phyloP scores from a whole-genome alignment of 2,329 filamentous ascomycete species.

The Aphanocladium album region DNA sequence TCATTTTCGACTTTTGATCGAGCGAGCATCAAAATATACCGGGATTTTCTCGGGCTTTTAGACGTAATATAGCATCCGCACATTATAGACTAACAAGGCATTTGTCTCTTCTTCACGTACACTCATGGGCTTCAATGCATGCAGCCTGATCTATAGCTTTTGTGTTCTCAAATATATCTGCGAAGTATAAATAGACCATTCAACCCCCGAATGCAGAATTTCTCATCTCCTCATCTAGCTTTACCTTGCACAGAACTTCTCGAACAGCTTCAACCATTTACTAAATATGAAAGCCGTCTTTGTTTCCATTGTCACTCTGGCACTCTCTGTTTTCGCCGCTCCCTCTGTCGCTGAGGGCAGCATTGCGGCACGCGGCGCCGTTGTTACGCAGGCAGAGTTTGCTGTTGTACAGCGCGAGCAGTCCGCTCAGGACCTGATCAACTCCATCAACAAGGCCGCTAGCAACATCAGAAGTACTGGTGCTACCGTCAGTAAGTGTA shows the following conservation, averaged over 20 bases:
- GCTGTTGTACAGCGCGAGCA: not conserved
- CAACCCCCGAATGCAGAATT: not conserved
- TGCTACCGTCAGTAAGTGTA: not conserved
- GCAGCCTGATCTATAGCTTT: not conserved
- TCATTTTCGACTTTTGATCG: not conserved
- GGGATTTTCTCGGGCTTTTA: not conserved
- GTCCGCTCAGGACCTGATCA: not conserved
- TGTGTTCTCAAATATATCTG: not conserved
- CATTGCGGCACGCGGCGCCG: not conserved
- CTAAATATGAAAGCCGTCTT: conserved; percentile 2
- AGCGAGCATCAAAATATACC: not conserved
- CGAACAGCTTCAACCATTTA: not conserved
- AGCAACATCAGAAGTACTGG: not conserved
- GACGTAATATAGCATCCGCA: not conserved
- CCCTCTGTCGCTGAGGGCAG: not conserved
- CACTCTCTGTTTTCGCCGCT: not conserved
- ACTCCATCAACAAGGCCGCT: not conserved
- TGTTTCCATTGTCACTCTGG: not conserved
- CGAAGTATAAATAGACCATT: not conserved
- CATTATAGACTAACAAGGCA: not conserved
- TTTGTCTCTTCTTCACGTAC: too few relatives aligned
- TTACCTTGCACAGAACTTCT: not conserved
- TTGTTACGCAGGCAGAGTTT: not conserved
- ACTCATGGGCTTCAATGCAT: too few relatives aligned
- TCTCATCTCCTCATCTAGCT: not conserved